phyloP scores from a whole-genome alignment of 2,329 filamentous ascomycete species.

The Diaporthe amygdali region DNA sequence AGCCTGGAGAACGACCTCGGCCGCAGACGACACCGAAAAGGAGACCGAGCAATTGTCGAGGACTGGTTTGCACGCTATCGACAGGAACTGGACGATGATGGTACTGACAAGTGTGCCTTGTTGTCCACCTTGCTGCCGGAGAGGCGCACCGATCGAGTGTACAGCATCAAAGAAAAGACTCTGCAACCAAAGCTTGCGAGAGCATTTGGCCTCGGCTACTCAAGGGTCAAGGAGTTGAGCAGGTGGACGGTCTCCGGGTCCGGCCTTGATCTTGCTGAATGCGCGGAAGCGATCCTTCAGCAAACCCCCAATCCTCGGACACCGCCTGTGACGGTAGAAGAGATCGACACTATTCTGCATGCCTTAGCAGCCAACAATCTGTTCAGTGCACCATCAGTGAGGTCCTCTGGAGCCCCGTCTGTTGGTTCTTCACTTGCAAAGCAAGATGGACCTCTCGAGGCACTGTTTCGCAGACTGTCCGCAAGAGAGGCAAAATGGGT shows the following conservation, averaged over 20 bases:
- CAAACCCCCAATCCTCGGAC: constrained; percentile 54
- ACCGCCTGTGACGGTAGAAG: constrained; percentile 66
- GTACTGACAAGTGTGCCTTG: constrained; percentile 66
- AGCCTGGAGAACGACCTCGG: constrained; percentile 58
- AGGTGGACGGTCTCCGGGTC: constrained; percentile 63
- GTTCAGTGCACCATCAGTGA: constrained; percentile 72
- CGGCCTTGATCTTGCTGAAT: constrained; percentile 73
- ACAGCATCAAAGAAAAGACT: constrained; percentile 65
- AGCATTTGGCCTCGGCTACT: constrained; percentile 67
- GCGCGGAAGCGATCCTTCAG: constrained; percentile 68
- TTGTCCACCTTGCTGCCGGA: constrained; percentile 80
- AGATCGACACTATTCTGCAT: constrained; percentile 72
- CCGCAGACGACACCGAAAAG: constrained; percentile 35
- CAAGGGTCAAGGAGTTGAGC: constrained; percentile 65
- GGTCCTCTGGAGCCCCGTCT: constrained; percentile 36
- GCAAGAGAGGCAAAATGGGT: constrained; percentile 86
- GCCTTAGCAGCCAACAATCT: constrained; percentile 69
- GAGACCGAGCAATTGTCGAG: constrained; percentile 46
- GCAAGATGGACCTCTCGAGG: constrained; percentile 53
- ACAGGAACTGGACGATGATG: constrained; percentile 58
- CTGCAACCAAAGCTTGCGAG: constrained; percentile 73
- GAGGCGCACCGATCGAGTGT: constrained; percentile 78
- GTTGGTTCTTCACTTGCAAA: constrained; percentile 27
- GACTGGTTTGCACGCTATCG: constrained; percentile 75
- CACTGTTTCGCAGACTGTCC: constrained; percentile 63